phyloP scores from a whole-genome alignment of 1,284 basidiomycete species.

The Heterobasidion annosum region DNA sequence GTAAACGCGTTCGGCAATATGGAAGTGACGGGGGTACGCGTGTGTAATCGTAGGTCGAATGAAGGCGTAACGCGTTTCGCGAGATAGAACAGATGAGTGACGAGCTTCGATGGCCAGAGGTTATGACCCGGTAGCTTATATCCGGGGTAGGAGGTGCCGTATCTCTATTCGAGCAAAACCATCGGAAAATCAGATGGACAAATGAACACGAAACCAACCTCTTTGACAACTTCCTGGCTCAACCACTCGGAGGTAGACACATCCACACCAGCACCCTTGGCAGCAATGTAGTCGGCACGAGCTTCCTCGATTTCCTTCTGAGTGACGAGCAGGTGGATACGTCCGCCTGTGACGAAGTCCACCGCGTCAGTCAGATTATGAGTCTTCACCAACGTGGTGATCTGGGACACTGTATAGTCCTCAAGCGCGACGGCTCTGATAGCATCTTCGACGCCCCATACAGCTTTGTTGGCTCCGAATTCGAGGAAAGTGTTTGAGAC shows the following conservation, averaged over 20 bases:
- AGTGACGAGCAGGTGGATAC: constrained; percentile 42
- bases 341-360: constrained; percentile 57
- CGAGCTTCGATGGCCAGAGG: constrained; percentile 72
- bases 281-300: constrained; percentile 41
- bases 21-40: constrained; percentile 54
- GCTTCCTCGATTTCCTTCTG: constrained; percentile 29
- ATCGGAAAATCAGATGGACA: background rate
- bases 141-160: constrained; percentile 46
- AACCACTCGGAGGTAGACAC: constrained; percentile 39
- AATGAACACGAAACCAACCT: constrained; percentile 23
- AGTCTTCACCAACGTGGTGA: constrained; percentile 41
- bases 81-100: constrained; percentile 50
- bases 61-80: constrained; percentile 22
- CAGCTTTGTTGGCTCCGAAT: constrained; percentile 29
- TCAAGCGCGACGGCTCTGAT: constrained; percentile 49
- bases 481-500: constrained; percentile 40
- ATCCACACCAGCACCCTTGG: constrained; percentile 42
- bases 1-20: constrained; percentile 21
- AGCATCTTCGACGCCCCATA: constrained; percentile 46
- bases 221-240: constrained; percentile 33
- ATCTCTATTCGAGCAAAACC: constrained; percentile 28
- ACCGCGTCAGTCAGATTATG: constrained; percentile 37
- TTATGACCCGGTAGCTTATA: constrained; percentile 48
- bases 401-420: constrained; percentile 37
- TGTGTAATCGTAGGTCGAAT: constrained; percentile 50